A percentile compares a stretch with the other conserved stretches of the same genome.
Evolutionary conservation across 192 early-diverging fungal genomes (phyloP).

Genomic region (Phycomyces nitens): DNA sequence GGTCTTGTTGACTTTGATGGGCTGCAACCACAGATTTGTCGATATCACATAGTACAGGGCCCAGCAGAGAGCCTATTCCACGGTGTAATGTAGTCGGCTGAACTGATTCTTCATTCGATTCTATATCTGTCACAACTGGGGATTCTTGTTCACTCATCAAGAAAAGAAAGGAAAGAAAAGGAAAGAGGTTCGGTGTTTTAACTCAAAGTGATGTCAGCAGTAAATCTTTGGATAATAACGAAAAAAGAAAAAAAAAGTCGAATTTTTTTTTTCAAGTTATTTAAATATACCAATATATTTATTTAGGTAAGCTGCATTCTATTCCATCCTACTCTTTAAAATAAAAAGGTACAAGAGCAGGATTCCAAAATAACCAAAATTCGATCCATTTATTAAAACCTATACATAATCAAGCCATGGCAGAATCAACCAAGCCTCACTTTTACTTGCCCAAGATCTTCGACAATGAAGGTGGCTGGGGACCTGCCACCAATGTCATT

Average conservation of each 20-base stretch:
- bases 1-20: constrained; percentile 49
- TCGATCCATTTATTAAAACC: too few species aligned
- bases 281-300: too few species aligned
- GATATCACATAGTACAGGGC: constrained; percentile 49
- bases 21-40: constrained; percentile 48
- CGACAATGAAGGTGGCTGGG: constrained; percentile 89
- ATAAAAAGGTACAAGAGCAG: too few species aligned
- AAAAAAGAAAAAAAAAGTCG: too few species aligned
- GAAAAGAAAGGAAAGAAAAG: not conserved
- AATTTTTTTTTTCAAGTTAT: too few species aligned
- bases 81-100: not conserved
- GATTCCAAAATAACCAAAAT: too few species aligned
- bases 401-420: constrained; percentile 3
- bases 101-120: too few species aligned
- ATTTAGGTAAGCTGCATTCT: too few species aligned
- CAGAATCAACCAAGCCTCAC: constrained; percentile 28
- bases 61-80: constrained; percentile 42
- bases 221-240: too few species aligned
- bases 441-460: constrained; percentile 78
- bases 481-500: constrained; percentile 66
- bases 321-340: too few species aligned
- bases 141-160: not conserved
- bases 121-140: not conserved
- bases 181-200: not conserved
- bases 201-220: too few species aligned